A percentile compares a stretch with the other conserved stretches of the same genome.
Evolutionary conservation across 2,329 filamentous ascomycete species (phyloP).

Genomic region (Ophiostoma sp.): DNA sequence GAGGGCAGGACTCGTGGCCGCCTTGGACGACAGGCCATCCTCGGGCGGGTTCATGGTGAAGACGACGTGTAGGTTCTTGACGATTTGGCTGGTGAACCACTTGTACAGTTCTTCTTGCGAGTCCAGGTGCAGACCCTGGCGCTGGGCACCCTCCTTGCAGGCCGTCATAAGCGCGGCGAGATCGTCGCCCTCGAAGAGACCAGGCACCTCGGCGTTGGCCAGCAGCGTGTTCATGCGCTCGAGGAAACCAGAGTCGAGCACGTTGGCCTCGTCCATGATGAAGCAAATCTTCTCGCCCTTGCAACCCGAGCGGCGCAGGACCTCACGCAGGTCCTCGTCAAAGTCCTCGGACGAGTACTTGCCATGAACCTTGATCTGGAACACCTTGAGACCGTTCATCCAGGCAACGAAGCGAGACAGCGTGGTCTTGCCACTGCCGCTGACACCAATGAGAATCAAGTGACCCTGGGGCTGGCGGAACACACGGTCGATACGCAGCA

Average conservation of each 20-base stretch:
- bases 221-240: conserved; percentile 99
- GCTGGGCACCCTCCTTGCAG: conserved; percentile 96
- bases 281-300: conserved; percentile 99
- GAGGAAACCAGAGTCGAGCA: conserved; percentile 96
- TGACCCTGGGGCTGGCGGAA: conserved; percentile 98
- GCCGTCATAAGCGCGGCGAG: conserved; percentile 98
- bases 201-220: conserved; percentile 98
- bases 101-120: conserved; percentile 99
- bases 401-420: conserved; percentile 96
- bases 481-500: conserved; percentile 95
- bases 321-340: conserved; percentile 92
- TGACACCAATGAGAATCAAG: conserved; percentile 97
- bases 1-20: conserved; percentile 92
- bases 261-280: conserved; percentile 99
- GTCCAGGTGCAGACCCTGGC: conserved; percentile 90
- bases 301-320: conserved; percentile 89
- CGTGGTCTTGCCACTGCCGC: conserved; percentile 97
- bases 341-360: conserved; percentile 99
- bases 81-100: conserved; percentile 99
- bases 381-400: conserved; percentile 99
- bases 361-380: conserved; percentile 99
- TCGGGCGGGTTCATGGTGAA: conserved; percentile 99
- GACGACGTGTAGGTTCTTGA: conserved; percentile 97
- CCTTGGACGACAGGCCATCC: conserved; percentile 91
- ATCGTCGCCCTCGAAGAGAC: conserved; percentile 98